Conservation (phyloP, 2,329 filamentous ascomycete genomes). For the Colletotrichum sp. region DNA sequence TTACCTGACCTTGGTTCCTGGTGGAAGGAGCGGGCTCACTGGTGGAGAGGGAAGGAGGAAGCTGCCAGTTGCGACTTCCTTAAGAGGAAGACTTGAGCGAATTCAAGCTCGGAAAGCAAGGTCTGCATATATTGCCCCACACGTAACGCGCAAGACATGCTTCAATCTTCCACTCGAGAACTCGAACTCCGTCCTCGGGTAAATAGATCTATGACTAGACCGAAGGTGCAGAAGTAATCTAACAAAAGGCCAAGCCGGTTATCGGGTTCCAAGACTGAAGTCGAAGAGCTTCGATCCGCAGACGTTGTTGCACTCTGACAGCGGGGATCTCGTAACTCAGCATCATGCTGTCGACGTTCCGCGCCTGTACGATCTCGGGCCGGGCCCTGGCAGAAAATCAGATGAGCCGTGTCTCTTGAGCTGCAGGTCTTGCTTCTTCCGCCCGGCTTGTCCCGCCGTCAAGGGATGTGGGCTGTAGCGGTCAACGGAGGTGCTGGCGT, state of each 20-base stretch:
- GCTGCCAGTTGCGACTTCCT: neutral
- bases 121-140: neutral
- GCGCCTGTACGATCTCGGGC: neutral
- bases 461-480: neutral
- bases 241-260: neutral
- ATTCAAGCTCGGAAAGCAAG: neutral
- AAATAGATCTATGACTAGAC: neutral
- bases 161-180: neutral
- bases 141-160: neutral
- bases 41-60: neutral
- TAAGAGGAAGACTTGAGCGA: neutral
- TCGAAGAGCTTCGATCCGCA: neutral
- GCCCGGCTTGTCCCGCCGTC: neutral
- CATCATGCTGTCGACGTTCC: neutral
- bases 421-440: neutral
- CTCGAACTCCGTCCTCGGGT: neutral
- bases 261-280: neutral
- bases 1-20: neutral
- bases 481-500: neutral
- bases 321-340: neutral
- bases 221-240: neutral
- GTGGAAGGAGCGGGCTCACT: neutral
- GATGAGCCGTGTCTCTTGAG: neutral
- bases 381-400: neutral
- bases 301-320: neutral